These are phyloP conservation scores for Vitis cinerea DNA, from an alignment of 164 flowering plant genomes.

Conservation along the genomic window DNA sequence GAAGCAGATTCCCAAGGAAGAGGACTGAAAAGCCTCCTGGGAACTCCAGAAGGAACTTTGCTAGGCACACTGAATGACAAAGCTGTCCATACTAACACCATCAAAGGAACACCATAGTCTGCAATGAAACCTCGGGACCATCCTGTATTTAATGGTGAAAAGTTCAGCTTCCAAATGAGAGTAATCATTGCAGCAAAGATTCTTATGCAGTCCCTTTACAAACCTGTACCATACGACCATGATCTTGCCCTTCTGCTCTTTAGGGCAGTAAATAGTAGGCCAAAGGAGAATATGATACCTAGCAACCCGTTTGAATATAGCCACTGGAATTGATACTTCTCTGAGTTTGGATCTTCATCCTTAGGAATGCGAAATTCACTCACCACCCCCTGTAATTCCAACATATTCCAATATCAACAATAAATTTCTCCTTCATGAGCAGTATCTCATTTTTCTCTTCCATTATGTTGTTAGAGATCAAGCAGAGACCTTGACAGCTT, in stretches of 20 bases:
- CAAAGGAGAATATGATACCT: constrained; percentile 45
- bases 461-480: not conserved
- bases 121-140: constrained; percentile 27
- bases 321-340: constrained; percentile 41
- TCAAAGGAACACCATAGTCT: constrained; percentile 34
- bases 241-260: constrained; percentile 62
- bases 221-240: constrained; percentile 66
- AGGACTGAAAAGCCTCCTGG: constrained; percentile 26
- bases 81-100: constrained; percentile 31
- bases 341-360: constrained; percentile 22
- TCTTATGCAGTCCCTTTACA: not conserved
- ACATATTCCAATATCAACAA: not conserved
- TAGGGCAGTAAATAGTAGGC: constrained; percentile 48
- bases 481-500: constrained; percentile 47
- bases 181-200: not conserved
- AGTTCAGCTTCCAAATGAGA: not conserved
- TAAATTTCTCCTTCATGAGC: not conserved
- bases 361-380: constrained; percentile 40
- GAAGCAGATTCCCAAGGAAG: constrained; percentile 36
- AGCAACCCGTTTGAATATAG: constrained; percentile 52
- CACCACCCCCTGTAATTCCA: constrained; percentile 42
- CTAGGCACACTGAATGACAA: constrained; percentile 20
- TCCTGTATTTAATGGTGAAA: constrained; percentile 12
- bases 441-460: not conserved
- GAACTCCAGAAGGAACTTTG: constrained; percentile 24